Evolutionary conservation across 2,329 filamentous ascomycete genomes (phyloP).

Genomic region (Aspergillus sojae): DNA sequence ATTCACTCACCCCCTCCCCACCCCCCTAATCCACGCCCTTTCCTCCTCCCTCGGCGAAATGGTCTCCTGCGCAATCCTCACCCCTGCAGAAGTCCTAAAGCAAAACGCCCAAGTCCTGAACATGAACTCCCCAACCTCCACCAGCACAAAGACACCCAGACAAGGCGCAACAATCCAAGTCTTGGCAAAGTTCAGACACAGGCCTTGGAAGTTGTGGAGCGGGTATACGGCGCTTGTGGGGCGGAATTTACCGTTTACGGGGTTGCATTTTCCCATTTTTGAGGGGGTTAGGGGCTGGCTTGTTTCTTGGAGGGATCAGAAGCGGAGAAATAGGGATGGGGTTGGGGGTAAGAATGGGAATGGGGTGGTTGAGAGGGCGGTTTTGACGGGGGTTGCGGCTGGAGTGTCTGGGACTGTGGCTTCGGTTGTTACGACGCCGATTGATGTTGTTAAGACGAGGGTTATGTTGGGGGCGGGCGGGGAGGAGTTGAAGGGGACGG

Average conservation of each 20-base stretch:
- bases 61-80: constrained; percentile 82
- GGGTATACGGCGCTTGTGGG: constrained; percentile 83
- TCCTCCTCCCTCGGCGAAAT: constrained; percentile 79
- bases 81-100: constrained; percentile 88
- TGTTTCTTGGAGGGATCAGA: constrained; percentile 33
- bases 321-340: background rate
- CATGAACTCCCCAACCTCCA: background rate
- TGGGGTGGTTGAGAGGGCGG: constrained; percentile 65
- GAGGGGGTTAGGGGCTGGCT: constrained; percentile 67
- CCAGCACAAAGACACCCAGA: no score
- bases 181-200: constrained; percentile 58
- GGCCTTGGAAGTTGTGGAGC: constrained; percentile 59
- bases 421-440: constrained; percentile 81
- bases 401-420: constrained; percentile 73
- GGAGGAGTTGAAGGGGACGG: background rate
- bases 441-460: constrained; percentile 86
- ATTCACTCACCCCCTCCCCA: constrained; percentile 56
- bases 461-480: constrained; percentile 72
- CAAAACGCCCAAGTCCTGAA: constrained; percentile 85
- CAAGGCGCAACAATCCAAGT: constrained; percentile 48
- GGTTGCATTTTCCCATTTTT: constrained; percentile 85
- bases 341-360: no score
- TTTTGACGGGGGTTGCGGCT: constrained; percentile 73
- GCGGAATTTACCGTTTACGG: constrained; percentile 84
- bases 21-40: constrained; percentile 70